Evolutionary conservation across 331 rosid species (phyloP), one percentile per base, ranked within the genome.

Genomic region (Quercus phellos): DNA sequence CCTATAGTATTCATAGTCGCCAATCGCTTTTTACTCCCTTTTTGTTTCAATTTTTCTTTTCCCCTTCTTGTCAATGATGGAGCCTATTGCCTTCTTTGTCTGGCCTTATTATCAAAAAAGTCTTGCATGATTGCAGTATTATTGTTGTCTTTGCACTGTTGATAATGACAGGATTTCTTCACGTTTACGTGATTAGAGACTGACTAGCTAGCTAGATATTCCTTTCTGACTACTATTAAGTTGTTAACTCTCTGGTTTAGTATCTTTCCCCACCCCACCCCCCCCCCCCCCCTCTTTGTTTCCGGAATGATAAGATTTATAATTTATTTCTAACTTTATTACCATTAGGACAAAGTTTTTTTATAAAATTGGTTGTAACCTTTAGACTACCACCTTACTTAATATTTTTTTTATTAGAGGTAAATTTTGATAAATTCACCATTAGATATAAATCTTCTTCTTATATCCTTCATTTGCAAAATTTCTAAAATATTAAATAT

Each of bases 361-460:
- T 2, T 38, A 38, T 3, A 38, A 38, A 38, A 38, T 38, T 38
- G 0, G 0, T 38, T 38, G 3, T 38, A 38, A 1, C 3, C 1
- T 38, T 38, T 8, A 38, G 0, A 0, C 0, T 8, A 2, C 3
- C 8, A 38, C 0, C 0, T 38, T 38, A 38, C 0, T 38, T 38
- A 38, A 38, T 38, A 8, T 38, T 3, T 38, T 38, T 38, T 38
- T 38, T 38, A 38, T 38, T 38, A 0, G 11, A 38, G 1, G 0
- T 38, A 0, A 38, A 38, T 38, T 38, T 38, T 8, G 1, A 38
- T 8, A 38, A 38, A 38, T 38, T 0, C 3, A 38, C 0, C 2
- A 38, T 38, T 38, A 0, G 3, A 38, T 38, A 32, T 38, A 8
- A 0, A 38, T 38, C 46, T 38, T 38, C 12, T 38, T 8, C 12